A percentile compares a stretch with the other conserved stretches of the same genome.
Conservation (phyloP, 192 early-diverging fungal genomes). For the Coemansia furcata region DNA sequence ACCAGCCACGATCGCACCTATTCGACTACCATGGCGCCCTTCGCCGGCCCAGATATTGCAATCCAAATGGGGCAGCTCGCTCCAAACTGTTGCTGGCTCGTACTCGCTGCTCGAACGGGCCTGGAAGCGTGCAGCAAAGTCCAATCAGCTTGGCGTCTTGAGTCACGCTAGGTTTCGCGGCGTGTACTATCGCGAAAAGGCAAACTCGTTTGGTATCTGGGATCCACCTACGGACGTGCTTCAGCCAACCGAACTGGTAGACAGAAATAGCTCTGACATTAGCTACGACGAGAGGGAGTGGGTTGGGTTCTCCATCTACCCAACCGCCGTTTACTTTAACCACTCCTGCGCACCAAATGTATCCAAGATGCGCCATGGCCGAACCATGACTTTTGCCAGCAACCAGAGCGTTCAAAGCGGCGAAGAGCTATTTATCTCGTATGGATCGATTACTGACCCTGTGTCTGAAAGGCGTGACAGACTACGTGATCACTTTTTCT, state of each 20-base stretch:
- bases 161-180: conserved; percentile 51
- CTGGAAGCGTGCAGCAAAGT: conserved; percentile 6
- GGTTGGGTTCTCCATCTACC: conserved; percentile 61
- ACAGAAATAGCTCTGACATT: neutral
- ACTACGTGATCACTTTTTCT: conserved; percentile 61
- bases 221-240: conserved; percentile 46
- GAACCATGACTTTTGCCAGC: conserved; percentile 55
- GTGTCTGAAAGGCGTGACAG: conserved; percentile 43
- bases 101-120: conserved; percentile 24
- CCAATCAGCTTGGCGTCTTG: neutral
- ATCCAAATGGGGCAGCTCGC: conserved; percentile 25
- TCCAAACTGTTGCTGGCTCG: conserved; percentile 13
- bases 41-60: conserved; percentile 7
- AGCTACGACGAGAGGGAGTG: conserved; percentile 46
- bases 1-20: conserved; percentile 29
- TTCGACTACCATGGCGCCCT: conserved; percentile 25
- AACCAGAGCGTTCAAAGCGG: conserved; percentile 40
- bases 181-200: conserved; percentile 61
- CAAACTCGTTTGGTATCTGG: conserved; percentile 71
- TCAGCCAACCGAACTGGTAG: neutral
- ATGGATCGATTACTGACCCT: conserved; percentile 55
- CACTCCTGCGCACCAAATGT: conserved; percentile 65
- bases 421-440: conserved; percentile 64
- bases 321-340: conserved; percentile 66
- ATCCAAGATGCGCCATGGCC: conserved; percentile 43